These are phyloP conservation scores for Xylaria digitata DNA, from an alignment of 2,329 filamentous ascomycete species.

Conservation along the genomic window DNA sequence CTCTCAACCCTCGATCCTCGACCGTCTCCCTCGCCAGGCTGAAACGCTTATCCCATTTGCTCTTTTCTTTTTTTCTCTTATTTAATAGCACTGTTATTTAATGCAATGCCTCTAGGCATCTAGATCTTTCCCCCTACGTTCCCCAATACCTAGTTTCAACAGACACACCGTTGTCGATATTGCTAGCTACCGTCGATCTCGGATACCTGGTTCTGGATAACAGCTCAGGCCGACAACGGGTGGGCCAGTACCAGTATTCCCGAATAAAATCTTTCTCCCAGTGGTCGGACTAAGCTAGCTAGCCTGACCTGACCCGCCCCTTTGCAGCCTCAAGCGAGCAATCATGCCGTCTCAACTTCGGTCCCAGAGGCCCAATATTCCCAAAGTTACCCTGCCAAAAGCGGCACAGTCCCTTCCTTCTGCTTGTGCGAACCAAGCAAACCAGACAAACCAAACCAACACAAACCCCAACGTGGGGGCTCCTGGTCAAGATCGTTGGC, in stretches of 20 bases:
- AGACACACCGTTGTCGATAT: not conserved
- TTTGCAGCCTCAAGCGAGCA: conserved; percentile 10
- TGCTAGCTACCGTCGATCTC: conserved; percentile 9
- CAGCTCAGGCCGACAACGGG: conserved; percentile 13
- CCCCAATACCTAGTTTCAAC: not conserved
- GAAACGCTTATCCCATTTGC: not conserved
- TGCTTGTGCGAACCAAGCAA: conserved; percentile 1
- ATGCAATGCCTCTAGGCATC: not conserved
- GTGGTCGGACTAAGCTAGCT: not conserved
- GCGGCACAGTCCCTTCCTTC: conserved; percentile 18
- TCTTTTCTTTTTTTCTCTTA: not conserved
- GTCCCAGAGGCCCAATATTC: conserved; percentile 2
- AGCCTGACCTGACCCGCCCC: conserved; percentile 3
- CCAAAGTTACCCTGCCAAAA: conserved; percentile 23
- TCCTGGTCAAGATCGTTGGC: conserved; percentile 17
- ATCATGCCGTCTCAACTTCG: not conserved
- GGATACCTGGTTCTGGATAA: conserved; percentile 27
- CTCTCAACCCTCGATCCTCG: not conserved
- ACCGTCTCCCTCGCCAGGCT: not conserved
- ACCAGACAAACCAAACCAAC: conserved; percentile 17
- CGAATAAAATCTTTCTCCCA: conserved; percentile 15
- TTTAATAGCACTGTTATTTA: not conserved
- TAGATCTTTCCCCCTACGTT: not conserved
- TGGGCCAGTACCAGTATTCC: not conserved
- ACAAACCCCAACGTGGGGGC: conserved; percentile 28